Evolutionary conservation across 306 rosid genomes (phyloP).

Genomic region (Notholithocarpus densiflorus): DNA sequence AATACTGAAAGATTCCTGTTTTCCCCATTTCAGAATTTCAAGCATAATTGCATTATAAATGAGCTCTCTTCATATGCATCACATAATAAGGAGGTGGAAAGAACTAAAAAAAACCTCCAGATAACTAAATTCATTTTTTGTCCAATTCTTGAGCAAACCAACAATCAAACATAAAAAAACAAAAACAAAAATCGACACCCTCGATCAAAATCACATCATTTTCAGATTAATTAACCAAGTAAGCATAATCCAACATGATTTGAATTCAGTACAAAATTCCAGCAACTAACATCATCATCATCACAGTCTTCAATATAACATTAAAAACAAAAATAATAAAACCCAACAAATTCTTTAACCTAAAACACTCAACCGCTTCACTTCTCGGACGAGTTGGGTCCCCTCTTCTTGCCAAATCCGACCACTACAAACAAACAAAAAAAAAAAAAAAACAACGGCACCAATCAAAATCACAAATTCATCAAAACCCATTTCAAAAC

Average conservation of each 20-base stretch:
- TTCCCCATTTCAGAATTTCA: neutral
- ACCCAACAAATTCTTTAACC: neutral
- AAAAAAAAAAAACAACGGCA: neutral
- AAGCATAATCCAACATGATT: neutral
- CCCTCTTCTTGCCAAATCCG: slow-evolving; percentile 60
- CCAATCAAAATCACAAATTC: neutral
- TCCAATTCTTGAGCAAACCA: neutral
- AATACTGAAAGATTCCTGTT: neutral
- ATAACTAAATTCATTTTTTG: neutral
- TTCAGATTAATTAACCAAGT: neutral
- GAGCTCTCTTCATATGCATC: neutral
- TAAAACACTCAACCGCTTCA: slow-evolving; percentile 2
- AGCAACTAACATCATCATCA: neutral
- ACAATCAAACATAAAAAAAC: too few species aligned
- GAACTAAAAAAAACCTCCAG: neutral
- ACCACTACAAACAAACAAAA: slow-evolving; percentile 34
- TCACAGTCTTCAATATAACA: neutral
- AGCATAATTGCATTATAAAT: neutral
- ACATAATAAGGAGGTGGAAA: neutral
- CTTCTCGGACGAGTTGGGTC: slow-evolving; percentile 62
- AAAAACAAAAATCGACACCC: neutral
- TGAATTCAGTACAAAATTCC: neutral
- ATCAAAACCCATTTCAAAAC: neutral
- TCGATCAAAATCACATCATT: neutral
- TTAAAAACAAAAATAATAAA: neutral